Evolutionary conservation across 2,329 filamentous ascomycete species (phyloP).

Genomic region (Lasiodiplodia hormozganensis): DNA sequence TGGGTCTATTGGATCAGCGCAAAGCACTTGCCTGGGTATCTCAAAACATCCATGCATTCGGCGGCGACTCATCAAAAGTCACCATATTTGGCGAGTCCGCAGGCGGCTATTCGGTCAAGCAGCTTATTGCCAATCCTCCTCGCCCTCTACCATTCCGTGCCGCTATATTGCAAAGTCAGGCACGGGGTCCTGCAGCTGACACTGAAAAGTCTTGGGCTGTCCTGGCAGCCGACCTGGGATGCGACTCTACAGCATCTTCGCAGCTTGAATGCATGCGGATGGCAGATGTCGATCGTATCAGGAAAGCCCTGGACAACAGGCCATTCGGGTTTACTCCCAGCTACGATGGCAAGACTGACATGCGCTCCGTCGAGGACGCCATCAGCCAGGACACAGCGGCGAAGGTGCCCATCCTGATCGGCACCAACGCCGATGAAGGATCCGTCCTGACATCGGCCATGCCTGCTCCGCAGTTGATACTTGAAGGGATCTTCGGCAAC

Average conservation of each 20-base stretch:
- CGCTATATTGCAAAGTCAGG: conserved; percentile 53
- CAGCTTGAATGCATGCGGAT: conserved; percentile 61
- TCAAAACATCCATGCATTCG: conserved; percentile 52
- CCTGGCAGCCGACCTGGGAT: conserved; percentile 34
- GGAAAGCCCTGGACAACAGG: conserved; percentile 47
- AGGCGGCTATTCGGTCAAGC: conserved; percentile 52
- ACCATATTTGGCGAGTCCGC: conserved; percentile 55
- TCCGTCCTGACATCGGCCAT: conserved; percentile 55
- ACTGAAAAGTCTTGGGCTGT: conserved; percentile 43
- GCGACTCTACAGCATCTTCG: conserved; percentile 49
- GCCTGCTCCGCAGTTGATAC: conserved; percentile 37
- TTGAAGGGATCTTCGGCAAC: conserved; percentile 9
- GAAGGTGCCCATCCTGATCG: conserved; percentile 67
- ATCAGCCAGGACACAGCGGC: conserved; percentile 63
- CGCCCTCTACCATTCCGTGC: conserved; percentile 45
- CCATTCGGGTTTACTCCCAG: background rate
- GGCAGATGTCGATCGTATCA: conserved; percentile 62
- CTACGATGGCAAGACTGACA: conserved; percentile 45
- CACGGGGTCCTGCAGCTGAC: background rate
- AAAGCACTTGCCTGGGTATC: conserved; percentile 55
- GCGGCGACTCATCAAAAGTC: conserved; percentile 47
- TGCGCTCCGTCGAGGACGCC: conserved; percentile 55
- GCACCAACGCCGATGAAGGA: conserved; percentile 72
- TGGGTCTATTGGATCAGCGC: conserved; percentile 55
- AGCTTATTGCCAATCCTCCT: conserved; percentile 33